Evolutionary conservation across 2,329 filamentous ascomycete genomes (phyloP).

Genomic region (Thermothelomyces thermophilus): DNA sequence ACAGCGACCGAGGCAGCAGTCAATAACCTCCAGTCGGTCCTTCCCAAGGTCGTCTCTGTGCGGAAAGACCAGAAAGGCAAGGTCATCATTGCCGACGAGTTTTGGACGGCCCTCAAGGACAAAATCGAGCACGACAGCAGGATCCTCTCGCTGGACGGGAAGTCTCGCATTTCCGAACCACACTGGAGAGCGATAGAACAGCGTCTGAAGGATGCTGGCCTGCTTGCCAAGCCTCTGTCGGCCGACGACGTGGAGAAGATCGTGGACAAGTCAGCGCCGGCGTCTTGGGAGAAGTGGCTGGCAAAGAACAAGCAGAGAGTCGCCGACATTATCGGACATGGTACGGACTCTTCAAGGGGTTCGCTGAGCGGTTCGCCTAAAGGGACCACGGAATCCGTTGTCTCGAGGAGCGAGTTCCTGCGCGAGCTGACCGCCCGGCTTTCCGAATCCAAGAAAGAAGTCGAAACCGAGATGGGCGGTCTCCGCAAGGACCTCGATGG

Average conservation of each 20-base stretch:
- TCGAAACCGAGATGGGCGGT: conserved; percentile 36
- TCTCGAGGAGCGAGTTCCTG: conserved; percentile 46
- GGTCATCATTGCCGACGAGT: conserved; percentile 49
- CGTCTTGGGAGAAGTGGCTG: conserved; percentile 48
- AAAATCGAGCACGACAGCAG: conserved; percentile 44
- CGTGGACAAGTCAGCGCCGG: conserved; percentile 14
- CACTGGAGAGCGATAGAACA: conserved; percentile 42
- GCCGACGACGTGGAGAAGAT: conserved; percentile 9
- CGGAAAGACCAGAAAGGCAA: conserved; percentile 44
- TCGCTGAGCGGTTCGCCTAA: neutral
- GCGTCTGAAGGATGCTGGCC: conserved; percentile 34
- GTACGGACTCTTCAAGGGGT: neutral
- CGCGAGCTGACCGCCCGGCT: conserved; percentile 36
- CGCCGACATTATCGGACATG: conserved; percentile 24
- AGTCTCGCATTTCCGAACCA: conserved; percentile 37
- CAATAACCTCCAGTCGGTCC: conserved; percentile 39
- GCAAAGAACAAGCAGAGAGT: conserved; percentile 42
- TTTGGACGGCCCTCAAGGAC: conserved; percentile 58
- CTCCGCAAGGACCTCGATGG: conserved; percentile 25
- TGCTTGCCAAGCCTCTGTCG: conserved; percentile 28
- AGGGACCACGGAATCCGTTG: conserved; percentile 26
- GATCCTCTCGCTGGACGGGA: conserved; percentile 40
- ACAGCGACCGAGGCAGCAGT: conserved; percentile 32
- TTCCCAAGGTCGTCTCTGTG: conserved; percentile 54
- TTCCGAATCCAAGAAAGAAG: conserved; percentile 32